These are phyloP conservation scores for Entelexis paramagnoliae DNA, from an alignment of 1,139 yeast species.

Conservation along the genomic window DNA sequence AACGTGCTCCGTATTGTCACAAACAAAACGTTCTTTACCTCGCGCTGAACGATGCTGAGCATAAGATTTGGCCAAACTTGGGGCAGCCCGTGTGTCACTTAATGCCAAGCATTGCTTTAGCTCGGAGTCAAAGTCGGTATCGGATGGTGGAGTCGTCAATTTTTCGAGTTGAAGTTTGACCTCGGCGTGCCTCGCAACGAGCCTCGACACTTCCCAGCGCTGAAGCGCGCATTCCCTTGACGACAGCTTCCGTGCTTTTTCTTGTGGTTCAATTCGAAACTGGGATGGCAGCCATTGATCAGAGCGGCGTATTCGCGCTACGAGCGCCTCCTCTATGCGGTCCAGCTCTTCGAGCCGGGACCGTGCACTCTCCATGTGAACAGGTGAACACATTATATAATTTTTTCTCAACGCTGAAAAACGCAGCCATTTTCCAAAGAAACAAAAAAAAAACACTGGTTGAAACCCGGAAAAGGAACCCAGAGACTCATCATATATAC, in stretches of 20 bases:
- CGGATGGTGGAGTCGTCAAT: too few relatives aligned
- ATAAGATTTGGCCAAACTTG: conserved; percentile 6
- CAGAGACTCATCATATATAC: not conserved
- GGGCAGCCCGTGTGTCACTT: conserved; percentile 17
- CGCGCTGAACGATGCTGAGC: not conserved
- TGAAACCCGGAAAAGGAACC: not conserved
- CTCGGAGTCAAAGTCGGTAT: conserved; percentile 8
- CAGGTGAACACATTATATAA: not conserved
- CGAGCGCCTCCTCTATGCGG: conserved; percentile 44
- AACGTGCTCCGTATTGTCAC: conserved; percentile 41
- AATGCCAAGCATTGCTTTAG: not conserved
- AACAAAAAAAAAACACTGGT: not conserved
- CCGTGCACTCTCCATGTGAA: conserved; percentile 34
- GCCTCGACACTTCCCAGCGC: conserved; percentile 52
- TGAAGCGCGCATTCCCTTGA: conserved; percentile 39
- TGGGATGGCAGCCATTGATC: conserved; percentile 39
- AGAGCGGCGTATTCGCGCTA: conserved; percentile 41
- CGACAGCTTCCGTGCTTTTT: conserved; percentile 3
- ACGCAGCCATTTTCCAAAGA: not conserved
- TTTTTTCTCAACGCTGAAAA: conserved; percentile 1
- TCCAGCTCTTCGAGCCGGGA: conserved; percentile 45
- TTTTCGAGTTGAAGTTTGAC: not conserved
- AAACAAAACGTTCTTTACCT: conserved; percentile 18
- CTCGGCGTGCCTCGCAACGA: conserved; percentile 39
- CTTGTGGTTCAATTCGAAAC: not conserved